A percentile compares a stretch with the other conserved stretches of the same genome.
These are phyloP conservation scores for Lasiosphaeria ovina DNA, from an alignment of 495 filamentous ascomycete species.

Conservation along the genomic window DNA sequence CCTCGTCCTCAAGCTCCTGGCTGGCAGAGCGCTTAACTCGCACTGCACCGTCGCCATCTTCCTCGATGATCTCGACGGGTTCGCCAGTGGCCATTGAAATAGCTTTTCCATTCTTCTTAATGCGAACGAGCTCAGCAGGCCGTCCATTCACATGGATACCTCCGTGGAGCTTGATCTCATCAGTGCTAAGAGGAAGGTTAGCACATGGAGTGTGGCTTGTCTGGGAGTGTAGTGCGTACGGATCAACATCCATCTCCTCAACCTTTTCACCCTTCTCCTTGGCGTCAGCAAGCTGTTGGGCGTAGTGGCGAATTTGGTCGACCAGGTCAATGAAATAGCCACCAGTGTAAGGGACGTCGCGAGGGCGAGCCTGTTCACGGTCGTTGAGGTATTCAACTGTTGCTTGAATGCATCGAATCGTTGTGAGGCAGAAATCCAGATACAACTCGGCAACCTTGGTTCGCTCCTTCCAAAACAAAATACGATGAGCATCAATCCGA, in stretches of 20 bases:
- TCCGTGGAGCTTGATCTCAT: slow-evolving; percentile 69
- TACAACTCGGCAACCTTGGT: slow-evolving; percentile 65
- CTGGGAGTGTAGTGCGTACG: slow-evolving; percentile 38
- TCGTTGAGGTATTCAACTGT: slow-evolving; percentile 77
- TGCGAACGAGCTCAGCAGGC: slow-evolving; percentile 72
- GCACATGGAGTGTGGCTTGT: slow-evolving; percentile 17
- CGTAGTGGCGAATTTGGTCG: slow-evolving; percentile 78
- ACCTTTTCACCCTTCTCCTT: slow-evolving; percentile 48
- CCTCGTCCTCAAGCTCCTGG: slow-evolving; percentile 61
- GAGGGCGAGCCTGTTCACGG: slow-evolving; percentile 72
- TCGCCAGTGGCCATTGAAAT: slow-evolving; percentile 69
- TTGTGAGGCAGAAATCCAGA: slow-evolving; percentile 80
- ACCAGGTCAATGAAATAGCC: slow-evolving; percentile 93
- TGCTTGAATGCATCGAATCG: slow-evolving; percentile 80
- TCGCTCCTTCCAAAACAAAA: slow-evolving; percentile 66
- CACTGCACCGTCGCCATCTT: slow-evolving; percentile 42
- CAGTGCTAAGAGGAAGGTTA: slow-evolving; percentile 53
- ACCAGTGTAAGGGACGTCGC: slow-evolving; percentile 85
- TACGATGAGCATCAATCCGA: slow-evolving; percentile 65
- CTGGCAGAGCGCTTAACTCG: slow-evolving; percentile 62
- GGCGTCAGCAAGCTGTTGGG: slow-evolving; percentile 52
- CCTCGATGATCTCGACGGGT: slow-evolving; percentile 46
- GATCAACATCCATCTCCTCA: slow-evolving; percentile 52
- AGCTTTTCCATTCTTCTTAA: slow-evolving; percentile 70
- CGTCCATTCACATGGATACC: slow-evolving; percentile 74